Evolutionary conservation across 331 rosid genomes (phyloP).

Genomic region (Arachis monticola): DNA sequence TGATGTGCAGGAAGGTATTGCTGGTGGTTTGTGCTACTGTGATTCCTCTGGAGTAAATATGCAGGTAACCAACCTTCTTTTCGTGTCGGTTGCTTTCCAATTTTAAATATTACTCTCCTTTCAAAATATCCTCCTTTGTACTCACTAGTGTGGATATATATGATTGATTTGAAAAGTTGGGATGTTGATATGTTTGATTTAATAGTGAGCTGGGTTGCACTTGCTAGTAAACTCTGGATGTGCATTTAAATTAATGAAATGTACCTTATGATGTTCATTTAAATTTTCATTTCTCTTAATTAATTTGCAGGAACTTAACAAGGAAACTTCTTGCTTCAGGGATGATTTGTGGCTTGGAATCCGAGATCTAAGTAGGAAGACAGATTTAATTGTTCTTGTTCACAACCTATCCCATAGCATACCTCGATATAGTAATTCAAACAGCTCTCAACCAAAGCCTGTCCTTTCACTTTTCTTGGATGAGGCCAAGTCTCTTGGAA

Average conservation of each 20-base stretch:
- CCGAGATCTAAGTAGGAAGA: conserved; percentile 79
- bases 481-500: conserved; percentile 92
- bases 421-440: conserved; percentile 69
- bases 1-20: conserved; percentile 73
- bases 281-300: neutral
- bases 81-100: neutral
- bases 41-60: conserved; percentile 82
- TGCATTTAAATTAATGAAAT: conserved; percentile 13
- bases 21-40: conserved; percentile 79
- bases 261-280: conserved; percentile 13
- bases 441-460: conserved; percentile 64
- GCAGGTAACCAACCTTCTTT: conserved; percentile 53
- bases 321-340: conserved; percentile 70
- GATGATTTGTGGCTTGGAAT: conserved; percentile 91
- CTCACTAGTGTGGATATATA: conserved; percentile 1
- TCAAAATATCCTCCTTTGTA: conserved; percentile 10
- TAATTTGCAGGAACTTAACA: conserved; percentile 67
- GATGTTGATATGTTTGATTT: neutral
- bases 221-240: conserved; percentile 13
- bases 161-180: conserved; percentile 20
- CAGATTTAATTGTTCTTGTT: conserved; percentile 87
- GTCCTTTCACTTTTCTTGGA: conserved; percentile 85
- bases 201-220: conserved; percentile 23
- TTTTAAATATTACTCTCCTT: neutral
- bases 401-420: conserved; percentile 92